Evolutionary conservation across 306 rosid genomes (phyloP).

Genomic region (Citrullus amarus): DNA sequence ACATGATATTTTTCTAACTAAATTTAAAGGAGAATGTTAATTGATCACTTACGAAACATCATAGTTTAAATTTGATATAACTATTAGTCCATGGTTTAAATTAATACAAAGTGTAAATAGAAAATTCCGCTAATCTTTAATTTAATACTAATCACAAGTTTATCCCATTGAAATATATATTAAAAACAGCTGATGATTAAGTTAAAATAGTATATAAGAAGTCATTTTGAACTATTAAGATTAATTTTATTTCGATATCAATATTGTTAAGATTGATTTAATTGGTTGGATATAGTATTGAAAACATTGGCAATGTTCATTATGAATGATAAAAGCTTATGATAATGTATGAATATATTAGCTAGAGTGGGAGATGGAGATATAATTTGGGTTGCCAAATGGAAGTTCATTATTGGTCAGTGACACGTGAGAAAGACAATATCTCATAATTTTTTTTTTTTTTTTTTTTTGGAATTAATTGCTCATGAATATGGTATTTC

Average conservation of each 20-base stretch:
- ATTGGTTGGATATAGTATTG: not conserved
- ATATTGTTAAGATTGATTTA: not conserved
- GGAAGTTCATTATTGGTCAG: not conserved
- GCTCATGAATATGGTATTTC: not conserved
- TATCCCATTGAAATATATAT: too few species aligned
- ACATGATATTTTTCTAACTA: too few species aligned
- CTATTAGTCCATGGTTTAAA: too few species aligned
- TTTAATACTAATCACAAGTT: too few species aligned
- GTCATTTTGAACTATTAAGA: not conserved
- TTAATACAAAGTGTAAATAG: too few species aligned
- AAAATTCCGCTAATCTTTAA: too few species aligned
- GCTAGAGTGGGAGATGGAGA: not conserved
- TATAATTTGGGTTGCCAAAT: not conserved
- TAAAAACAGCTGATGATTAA: not conserved
- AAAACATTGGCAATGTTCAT: not conserved
- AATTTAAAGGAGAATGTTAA: too few species aligned
- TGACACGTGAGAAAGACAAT: not conserved
- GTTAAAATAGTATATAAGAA: not conserved
- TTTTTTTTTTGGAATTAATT: too few species aligned
- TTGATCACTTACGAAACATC: too few species aligned
- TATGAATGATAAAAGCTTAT: not conserved
- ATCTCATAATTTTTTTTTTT: not conserved
- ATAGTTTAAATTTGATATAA: too few species aligned
- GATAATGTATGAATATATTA: not conserved
- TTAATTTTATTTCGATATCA: too few species aligned